These are phyloP conservation scores for Vaccinium myrtillus DNA, from an alignment of 148 eudicot genomes.

Conservation along the genomic window DNA sequence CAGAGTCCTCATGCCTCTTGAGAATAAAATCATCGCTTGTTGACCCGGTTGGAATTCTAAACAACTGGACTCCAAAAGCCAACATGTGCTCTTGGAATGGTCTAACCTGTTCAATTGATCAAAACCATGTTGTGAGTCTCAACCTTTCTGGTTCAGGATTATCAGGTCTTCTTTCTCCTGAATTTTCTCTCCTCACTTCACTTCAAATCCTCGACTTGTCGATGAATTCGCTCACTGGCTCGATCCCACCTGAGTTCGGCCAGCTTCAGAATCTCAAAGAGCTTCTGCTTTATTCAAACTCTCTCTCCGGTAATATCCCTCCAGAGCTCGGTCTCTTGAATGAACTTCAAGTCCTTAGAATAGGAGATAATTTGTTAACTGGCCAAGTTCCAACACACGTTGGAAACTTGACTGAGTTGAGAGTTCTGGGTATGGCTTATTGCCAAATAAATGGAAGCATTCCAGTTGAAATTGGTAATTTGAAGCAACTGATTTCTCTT, in stretches of 20 bases:
- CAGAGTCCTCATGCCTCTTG: constrained; percentile 57
- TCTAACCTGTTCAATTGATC: constrained; percentile 66
- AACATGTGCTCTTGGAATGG: constrained; percentile 71
- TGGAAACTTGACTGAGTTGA: constrained; percentile 59
- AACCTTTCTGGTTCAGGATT: constrained; percentile 66
- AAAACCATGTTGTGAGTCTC: constrained; percentile 42
- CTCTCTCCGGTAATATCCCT: constrained; percentile 61
- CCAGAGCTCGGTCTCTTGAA: constrained; percentile 50
- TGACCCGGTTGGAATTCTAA: constrained; percentile 52
- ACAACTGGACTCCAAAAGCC: constrained; percentile 51
- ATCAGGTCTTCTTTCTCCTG: constrained; percentile 57
- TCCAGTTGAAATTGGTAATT: constrained; percentile 61
- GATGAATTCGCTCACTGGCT: constrained; percentile 53
- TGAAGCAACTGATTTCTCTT: constrained; percentile 55
- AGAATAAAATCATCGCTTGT: constrained; percentile 53
- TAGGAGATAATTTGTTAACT: constrained; percentile 62
- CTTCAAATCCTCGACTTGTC: constrained; percentile 71
- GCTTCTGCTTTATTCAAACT: constrained; percentile 57
- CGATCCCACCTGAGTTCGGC: constrained; percentile 63
- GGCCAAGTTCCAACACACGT: constrained; percentile 49
- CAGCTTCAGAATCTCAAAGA: constrained; percentile 52
- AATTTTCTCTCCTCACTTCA: constrained; percentile 49
- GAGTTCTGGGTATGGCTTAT: constrained; percentile 56
- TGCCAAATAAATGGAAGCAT: constrained; percentile 79
- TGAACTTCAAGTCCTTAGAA: constrained; percentile 67